Base-by-base conservation (phyloP, 371 early-diverging fungal genomes). In the Amoeboaphelidium occidentale region DNA sequence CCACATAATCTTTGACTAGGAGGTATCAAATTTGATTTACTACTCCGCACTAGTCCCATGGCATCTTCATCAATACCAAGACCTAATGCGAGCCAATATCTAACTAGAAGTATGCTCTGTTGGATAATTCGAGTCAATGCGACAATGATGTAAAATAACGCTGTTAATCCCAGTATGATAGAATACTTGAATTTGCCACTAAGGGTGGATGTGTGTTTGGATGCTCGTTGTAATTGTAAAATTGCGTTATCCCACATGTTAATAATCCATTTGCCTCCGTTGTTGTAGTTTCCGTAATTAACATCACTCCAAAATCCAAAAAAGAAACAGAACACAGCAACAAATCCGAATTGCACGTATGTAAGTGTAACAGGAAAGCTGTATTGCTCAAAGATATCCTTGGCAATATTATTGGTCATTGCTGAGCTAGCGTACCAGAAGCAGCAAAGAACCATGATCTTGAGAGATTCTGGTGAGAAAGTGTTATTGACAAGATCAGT, bases 401-500 rank as follows among this genome's bases (percentile, higher is more conserved):
- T 86, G 27, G 73, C 78, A 20, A 74, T 69, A 55, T 80, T 86
- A 62, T 78, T 82, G 25, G 87, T 78, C 21, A 86, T 50, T 3
- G 84, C 75, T 17, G 84, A 80, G 12, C 74, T 69, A 21, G 72
- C 42, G 56, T 84, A 86, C 87, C 87, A 86, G 46, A 70, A 55
- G 39, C 73, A 49, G 56, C 80, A 81, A 27, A 73, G 59, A 43
- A 59, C 44, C 6, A 66, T 56, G 51, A 75, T 63, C 47, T 65
- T 64, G 45, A 63, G 50, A 32, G 39, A 32, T 10, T 32, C 39
- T 32, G 39, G 39, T 32, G 6, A 32, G 10, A 32, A 32, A 32
- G 17, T 32, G 10, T 32, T 17, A 6, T 17, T 32, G 6, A 32
- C 17, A 32, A 32, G n/a, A n/a, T n/a, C n/a, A n/a, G n/a, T n/a